phyloP scores from a whole-genome alignment of 2,329 filamentous ascomycete species.

The Hymenoscyphus salicellus region DNA sequence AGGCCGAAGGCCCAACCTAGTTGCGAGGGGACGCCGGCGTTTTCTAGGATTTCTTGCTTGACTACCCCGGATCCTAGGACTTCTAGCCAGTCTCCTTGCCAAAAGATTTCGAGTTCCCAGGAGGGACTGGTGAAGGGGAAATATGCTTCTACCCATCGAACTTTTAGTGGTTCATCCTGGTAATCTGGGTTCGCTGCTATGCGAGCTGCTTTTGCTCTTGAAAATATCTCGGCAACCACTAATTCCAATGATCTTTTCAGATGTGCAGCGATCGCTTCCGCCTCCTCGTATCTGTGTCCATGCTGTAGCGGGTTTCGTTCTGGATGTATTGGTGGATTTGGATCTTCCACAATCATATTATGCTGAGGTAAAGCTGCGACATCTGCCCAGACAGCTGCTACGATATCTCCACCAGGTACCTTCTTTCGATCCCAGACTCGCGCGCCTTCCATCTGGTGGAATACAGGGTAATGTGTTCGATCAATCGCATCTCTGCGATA shows the following conservation, averaged over 20 bases:
- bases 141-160: constrained; percentile 95
- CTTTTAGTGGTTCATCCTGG: constrained; percentile 69
- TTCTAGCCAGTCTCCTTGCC: constrained; percentile 93
- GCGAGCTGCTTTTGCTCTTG: constrained; percentile 67
- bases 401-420: constrained; percentile 57
- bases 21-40: constrained; percentile 70
- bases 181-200: constrained; percentile 47
- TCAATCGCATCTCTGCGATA: constrained; percentile 95
- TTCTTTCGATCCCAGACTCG: constrained; percentile 76
- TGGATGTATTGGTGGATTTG: constrained; percentile 72
- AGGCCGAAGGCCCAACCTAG: constrained; percentile 95
- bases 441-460: constrained; percentile 98
- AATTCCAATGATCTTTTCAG: constrained; percentile 85
- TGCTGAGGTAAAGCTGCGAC: constrained; percentile 70
- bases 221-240: constrained; percentile 87
- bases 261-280: constrained; percentile 77
- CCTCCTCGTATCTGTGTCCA: constrained; percentile 66
- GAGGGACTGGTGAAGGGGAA: constrained; percentile 96
- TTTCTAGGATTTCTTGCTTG: constrained; percentile 74
- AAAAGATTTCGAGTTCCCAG: constrained; percentile 95
- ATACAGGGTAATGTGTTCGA: constrained; percentile 90
- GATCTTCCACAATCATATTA: constrained; percentile 75
- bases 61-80: constrained; percentile 90
- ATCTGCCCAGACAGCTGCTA: constrained; percentile 66
- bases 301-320: constrained; percentile 81